Conservation (phyloP, 345 rosid genomes). For the Bruguiera gymnorhiza region DNA sequence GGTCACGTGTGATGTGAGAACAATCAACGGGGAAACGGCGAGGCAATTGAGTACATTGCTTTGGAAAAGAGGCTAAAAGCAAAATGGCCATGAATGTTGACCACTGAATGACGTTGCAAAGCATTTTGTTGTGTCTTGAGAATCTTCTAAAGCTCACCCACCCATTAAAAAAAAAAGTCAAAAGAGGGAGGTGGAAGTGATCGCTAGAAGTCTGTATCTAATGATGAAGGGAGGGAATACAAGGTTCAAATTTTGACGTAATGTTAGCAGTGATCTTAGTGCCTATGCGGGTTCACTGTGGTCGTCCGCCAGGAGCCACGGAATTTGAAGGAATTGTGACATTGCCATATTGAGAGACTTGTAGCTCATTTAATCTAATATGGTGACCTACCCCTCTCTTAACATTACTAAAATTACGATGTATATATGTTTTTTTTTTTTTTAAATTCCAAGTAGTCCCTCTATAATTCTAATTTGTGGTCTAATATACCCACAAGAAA, state of each 20-base stretch:
- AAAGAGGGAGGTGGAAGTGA: slow-evolving; percentile 11
- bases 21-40: background rate
- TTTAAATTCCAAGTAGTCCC: no score
- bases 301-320: no score
- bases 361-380: no score
- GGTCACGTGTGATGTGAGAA: slow-evolving; percentile 12
- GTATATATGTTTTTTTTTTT: no score
- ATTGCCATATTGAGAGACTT: no score
- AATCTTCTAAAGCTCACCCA: slow-evolving; percentile 29
- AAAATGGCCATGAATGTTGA: background rate
- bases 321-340: no score
- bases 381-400: no score
- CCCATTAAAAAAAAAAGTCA: slow-evolving; percentile 1
- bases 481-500: no score
- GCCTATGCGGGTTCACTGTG: no score
- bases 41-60: slow-evolving; percentile 1
- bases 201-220: background rate
- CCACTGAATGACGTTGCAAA: slow-evolving; percentile 2
- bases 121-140: background rate
- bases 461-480: no score
- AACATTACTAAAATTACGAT: no score
- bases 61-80: slow-evolving; percentile 8
- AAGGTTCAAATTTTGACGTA: slow-evolving; percentile 11
- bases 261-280: background rate
- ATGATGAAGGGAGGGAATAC: slow-evolving; percentile 11